Base-by-base conservation (phyloP, 441 rosid genomes). In the Adansonia rubrostipa region DNA sequence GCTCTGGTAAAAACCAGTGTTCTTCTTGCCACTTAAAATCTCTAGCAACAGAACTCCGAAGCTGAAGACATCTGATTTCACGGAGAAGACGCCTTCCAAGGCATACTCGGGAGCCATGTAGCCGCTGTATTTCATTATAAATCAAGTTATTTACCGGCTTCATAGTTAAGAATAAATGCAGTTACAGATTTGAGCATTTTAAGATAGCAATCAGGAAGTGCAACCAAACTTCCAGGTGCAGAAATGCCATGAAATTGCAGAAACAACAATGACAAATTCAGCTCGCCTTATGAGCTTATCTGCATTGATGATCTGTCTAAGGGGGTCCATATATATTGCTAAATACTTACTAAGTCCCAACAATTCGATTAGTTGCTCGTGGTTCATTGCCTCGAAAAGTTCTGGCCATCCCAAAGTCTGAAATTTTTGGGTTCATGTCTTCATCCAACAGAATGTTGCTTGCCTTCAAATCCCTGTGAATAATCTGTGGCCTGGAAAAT, bases 331-430 rank as follows among this genome's bases (percentile, higher is more conserved):
- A 20, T 42, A 44, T 13, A 47, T 48, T 36, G 60, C 17, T 22
- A 20, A 15, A 1, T 40, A 56, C 76, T 73, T 73, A 73, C 65
- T 56, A 73, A 10, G 42, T 36, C 42, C 42, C 42, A 36, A 36
- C 42, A 36, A 36, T 36, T 36, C 42, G 42, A 36, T 36, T 1
- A 14, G 76, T 73, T 17, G 51, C 51, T 73, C 7, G n/a, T 10
- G 62, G 71, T 71, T 68, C 75, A 22, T 33, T 74, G 4, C 77
- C 82, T 9, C 78, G 63, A n/a, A 76, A 82, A 60, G 56, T 82
- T 63, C 76, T 79, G n/a, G 85, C 82, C 74, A 78, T 5, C 33
- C 84, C 82, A 40, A 82, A 82, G 54, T 82, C 80, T n/a, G 84
- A 82, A 33, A 79, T 82, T 63, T 82, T 82, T 0, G 82, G 82